phyloP scores from a whole-genome alignment of 768 basidiomycete genomes.

The Chalciporus pseudorubinellus region DNA sequence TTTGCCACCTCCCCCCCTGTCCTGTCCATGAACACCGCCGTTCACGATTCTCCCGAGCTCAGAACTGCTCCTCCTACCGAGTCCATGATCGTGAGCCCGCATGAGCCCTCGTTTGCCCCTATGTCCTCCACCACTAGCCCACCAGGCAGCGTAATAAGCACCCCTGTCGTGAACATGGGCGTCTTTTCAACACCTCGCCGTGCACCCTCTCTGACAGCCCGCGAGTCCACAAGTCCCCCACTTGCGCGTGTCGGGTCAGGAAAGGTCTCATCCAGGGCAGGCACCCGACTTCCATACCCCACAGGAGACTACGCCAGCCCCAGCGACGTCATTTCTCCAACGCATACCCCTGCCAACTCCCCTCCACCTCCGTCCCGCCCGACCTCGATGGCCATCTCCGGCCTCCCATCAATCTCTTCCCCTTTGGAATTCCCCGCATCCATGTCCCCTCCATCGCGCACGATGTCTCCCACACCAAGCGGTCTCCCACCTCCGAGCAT shows the following conservation, averaged over 20 bases:
- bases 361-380: constrained; percentile 42
- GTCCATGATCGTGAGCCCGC: constrained; percentile 41
- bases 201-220: constrained; percentile 41
- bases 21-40: constrained; percentile 46
- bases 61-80: constrained; percentile 45
- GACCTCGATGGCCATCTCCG: constrained; percentile 44
- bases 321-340: constrained; percentile 40
- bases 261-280: constrained; percentile 24
- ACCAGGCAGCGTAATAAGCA: constrained; percentile 10
- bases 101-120: constrained; percentile 26
- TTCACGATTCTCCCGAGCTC: constrained; percentile 44
- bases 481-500: constrained; percentile 45
- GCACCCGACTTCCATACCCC: constrained; percentile 70
- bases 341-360: constrained; percentile 44
- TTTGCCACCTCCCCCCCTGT: constrained; percentile 51
- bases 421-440: constrained; percentile 21
- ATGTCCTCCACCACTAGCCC: constrained; percentile 13
- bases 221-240: constrained; percentile 65
- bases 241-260: constrained; percentile 47
- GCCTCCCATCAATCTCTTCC: constrained; percentile 37
- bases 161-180: constrained; percentile 7
- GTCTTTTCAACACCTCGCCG: constrained; percentile 31
- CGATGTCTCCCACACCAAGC: constrained; percentile 23
- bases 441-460: constrained; percentile 23
- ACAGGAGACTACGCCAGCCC: constrained; percentile 80